A percentile compares a stretch with the other conserved stretches of the same genome.
These are phyloP conservation scores for Ogataea angusta DNA, from an alignment of 805 yeast genomes.

Conservation along the genomic window DNA sequence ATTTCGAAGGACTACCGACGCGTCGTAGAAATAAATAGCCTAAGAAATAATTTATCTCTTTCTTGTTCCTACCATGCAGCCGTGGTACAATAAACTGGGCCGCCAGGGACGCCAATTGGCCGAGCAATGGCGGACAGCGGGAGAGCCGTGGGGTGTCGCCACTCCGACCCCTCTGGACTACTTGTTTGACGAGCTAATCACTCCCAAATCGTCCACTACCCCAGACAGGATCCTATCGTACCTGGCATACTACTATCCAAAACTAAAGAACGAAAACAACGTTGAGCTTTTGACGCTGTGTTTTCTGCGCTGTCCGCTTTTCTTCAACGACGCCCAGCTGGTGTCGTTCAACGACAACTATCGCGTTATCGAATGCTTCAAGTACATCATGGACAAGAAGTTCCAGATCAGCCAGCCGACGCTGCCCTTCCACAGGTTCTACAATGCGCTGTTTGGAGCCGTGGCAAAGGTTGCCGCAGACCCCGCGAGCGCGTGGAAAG, in stretches of 20 bases:
- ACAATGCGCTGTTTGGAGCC: slow-evolving; percentile 36
- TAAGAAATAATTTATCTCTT: slow-evolving; percentile 1
- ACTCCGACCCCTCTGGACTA: slow-evolving; percentile 37
- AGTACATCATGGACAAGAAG: slow-evolving; percentile 43
- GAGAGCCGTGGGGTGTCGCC: background rate
- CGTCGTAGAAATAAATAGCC: slow-evolving; percentile 9
- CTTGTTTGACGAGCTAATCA: slow-evolving; percentile 41
- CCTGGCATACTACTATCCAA: slow-evolving; percentile 50
- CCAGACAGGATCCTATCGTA: slow-evolving; percentile 39
- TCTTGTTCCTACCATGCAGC: slow-evolving; percentile 3
- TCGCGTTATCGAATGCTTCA: slow-evolving; percentile 46
- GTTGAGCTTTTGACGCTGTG: slow-evolving; percentile 41
- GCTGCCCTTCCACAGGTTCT: slow-evolving; percentile 42
- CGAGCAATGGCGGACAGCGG: slow-evolving; percentile 8
- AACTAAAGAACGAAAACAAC: slow-evolving; percentile 44
- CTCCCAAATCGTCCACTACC: slow-evolving; percentile 34
- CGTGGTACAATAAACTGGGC: slow-evolving; percentile 19
- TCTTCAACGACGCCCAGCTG: slow-evolving; percentile 21
- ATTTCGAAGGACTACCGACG: slow-evolving; percentile 6
- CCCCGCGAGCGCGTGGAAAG: slow-evolving; percentile 40
- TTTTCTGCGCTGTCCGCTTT: slow-evolving; percentile 43
- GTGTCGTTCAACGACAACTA: slow-evolving; percentile 34
- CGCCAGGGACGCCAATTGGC: slow-evolving; percentile 26
- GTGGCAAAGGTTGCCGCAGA: slow-evolving; percentile 26
- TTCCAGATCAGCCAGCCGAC: slow-evolving; percentile 47